Base-by-base conservation (phyloP, 495 filamentous ascomycete species). In the Lindgomyces ingoldianus region DNA sequence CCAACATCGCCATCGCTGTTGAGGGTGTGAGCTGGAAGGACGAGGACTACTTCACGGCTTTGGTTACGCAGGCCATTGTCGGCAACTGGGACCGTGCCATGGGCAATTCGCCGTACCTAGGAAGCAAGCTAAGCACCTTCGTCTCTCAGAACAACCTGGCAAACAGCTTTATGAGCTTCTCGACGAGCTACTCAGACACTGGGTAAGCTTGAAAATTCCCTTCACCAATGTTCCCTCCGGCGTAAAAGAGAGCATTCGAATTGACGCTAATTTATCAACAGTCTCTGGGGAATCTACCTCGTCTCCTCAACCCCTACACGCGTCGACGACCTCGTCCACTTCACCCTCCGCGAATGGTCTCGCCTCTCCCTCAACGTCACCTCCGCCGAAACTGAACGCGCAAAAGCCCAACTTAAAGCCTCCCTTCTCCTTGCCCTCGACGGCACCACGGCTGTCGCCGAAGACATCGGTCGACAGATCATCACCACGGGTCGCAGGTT, bases 81-180 rank as follows among this genome's bases (percentile, higher is more conserved):
- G 94, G 94, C 73, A 99, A 99, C 86, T 99, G 94, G 87, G 94
- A 99, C 81, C 91, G 92, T 78, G 89, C 94, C 56, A 95, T 98
- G 89, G 95, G 95, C 75, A 96, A 92, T 79, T 91, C 93, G 48
- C 84, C 92, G 52, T 93, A 96, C 82, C 86, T 97, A 66, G 95
- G 94, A 67, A 96, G 91, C 91, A 97, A 93, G 84, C 90, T 99
- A 73, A 95, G 91, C 84, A 85, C 86, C 60, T 89, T 94, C 68
- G 87, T 99, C 60, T 87, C 93, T 84, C 83, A 96, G 80, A 84
- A 98, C 79, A 86, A 91, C 73, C 85, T 99, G 53, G 93, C 93
- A 73, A 99, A 94, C 81, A 96, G 91, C 84, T 98, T 96, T 86
- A 99, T 99, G 94, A 93, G 89, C 85, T 99, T 99, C 81, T 96